These are phyloP conservation scores for Amphicarpaea edgeworthii DNA, from an alignment of 306 rosid genomes.

Conservation along the genomic window DNA sequence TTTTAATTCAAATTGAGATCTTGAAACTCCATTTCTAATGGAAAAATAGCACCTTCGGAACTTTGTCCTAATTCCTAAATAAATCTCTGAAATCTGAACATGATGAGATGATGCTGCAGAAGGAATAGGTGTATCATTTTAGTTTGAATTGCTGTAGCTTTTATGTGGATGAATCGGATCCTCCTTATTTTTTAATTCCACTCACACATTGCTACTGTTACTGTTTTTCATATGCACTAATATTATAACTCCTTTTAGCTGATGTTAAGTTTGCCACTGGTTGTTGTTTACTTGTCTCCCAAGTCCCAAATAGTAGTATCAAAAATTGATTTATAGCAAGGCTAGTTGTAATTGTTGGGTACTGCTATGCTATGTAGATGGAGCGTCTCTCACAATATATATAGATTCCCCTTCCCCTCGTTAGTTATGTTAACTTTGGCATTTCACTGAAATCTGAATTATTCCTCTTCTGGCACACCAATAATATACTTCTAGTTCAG, in stretches of 20 bases:
- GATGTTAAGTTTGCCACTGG: too few species aligned
- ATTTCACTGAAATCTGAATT: constrained; percentile 1
- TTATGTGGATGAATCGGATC: constrained; percentile 10
- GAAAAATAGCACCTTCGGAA: background rate
- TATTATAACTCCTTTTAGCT: too few species aligned
- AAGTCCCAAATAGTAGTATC: too few species aligned
- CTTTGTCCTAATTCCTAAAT: background rate
- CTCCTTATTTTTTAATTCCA: background rate
- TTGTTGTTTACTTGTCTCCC: too few species aligned
- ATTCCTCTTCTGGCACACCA: background rate
- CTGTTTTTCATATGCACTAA: background rate
- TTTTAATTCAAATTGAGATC: too few species aligned
- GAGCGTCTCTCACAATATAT: background rate
- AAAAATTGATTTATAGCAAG: too few species aligned
- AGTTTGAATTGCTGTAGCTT: constrained; percentile 3
- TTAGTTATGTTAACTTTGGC: constrained; percentile 15
- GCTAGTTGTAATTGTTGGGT: background rate
- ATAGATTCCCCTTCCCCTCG: background rate
- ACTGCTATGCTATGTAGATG: background rate
- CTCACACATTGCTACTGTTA: background rate
- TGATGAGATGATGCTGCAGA: constrained; percentile 21
- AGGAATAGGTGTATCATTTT: constrained; percentile 22
- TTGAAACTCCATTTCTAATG: background rate
- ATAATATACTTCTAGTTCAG: background rate
- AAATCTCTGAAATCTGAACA: background rate